phyloP scores from a whole-genome alignment of 148 eudicot species.

The Gaultheria prostrata region DNA sequence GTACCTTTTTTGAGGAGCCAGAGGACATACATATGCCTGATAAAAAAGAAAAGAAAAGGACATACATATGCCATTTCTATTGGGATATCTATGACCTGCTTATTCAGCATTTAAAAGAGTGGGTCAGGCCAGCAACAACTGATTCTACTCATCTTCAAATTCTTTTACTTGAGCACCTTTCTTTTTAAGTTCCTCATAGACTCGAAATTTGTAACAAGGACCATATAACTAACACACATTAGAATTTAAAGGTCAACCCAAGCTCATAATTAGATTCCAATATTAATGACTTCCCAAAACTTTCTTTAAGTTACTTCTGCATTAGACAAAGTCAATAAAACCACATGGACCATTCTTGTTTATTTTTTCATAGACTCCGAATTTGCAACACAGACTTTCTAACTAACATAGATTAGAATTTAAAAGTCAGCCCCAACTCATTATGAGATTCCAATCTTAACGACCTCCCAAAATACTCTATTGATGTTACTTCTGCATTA shows the following conservation, averaged over 20 bases:
- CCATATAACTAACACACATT: not conserved
- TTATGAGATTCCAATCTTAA: not conserved
- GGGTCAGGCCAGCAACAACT: not conserved
- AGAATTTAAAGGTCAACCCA: not conserved
- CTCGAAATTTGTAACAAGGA: not conserved
- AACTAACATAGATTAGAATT: too few species aligned
- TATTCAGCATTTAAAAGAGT: not conserved
- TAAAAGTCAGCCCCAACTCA: too few species aligned
- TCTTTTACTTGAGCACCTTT: not conserved
- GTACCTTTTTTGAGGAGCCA: not conserved
- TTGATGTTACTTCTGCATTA: not conserved
- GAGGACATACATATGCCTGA: not conserved
- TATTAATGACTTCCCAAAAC: not conserved
- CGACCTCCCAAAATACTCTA: not conserved
- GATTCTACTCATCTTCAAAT: not conserved
- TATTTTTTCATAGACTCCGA: too few species aligned
- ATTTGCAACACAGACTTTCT: too few species aligned
- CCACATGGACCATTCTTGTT: not conserved
- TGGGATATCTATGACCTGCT: not conserved
- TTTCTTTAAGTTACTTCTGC: not conserved
- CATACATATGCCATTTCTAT: not conserved
- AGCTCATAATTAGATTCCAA: not conserved
- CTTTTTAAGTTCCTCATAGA: not conserved
- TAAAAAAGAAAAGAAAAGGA: not conserved
- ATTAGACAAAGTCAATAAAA: not conserved